Evolutionary conservation across 2,329 filamentous ascomycete genomes (phyloP), one percentile per base, ranked within the genome.

Genomic region (Colletotrichum sp.): DNA sequence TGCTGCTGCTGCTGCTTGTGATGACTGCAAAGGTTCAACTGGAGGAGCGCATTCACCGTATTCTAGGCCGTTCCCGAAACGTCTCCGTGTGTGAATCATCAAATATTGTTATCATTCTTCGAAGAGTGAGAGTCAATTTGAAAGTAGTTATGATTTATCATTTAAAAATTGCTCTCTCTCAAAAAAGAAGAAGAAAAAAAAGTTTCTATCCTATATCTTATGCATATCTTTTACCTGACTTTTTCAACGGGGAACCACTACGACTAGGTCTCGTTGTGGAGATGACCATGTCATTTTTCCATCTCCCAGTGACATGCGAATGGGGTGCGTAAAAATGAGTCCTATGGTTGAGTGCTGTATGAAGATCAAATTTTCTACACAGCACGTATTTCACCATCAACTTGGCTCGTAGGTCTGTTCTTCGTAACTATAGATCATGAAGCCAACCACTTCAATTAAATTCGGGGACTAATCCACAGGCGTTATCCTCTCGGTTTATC

Each of bases 341-440:
- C 9, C 36, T 18, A 5, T 18, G 36, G 4, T 18, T 5, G 3
- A 18, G 8, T 18, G 38, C 38, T n/a, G 38, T 0, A 12, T 43
- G 38, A 43, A 43, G 9, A 43, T 43, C 38, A 43, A 43, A 43
- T 27, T 27, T 27, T 27, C 1, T 27, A 27, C 5, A 27, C 24
- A 27, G 24, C 24, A 27, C 24, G 24, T 27, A 5, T n/a, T n/a
- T 3, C 38, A 0, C 5, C 6, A 43, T 12, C 5, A n/a, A 43
- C 38, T 0, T 12, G 18, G 38, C 18, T n/a, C 18, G 18, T n/a
- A n/a, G 5, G 18, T 12, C 9, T 1, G 18, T 18, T n/a, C 18
- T 1, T 43, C 38, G 0, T n/a, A 29, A 43, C 2, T 16, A 8
- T 43, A 5, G 8, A 43, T 11, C 5, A n/a, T n/a, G 38, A 43